A percentile compares a stretch with the other conserved stretches of the same genome.
Conservation (phyloP, 169 alveolate genomes). For the Toxoplasma gondii region DNA sequence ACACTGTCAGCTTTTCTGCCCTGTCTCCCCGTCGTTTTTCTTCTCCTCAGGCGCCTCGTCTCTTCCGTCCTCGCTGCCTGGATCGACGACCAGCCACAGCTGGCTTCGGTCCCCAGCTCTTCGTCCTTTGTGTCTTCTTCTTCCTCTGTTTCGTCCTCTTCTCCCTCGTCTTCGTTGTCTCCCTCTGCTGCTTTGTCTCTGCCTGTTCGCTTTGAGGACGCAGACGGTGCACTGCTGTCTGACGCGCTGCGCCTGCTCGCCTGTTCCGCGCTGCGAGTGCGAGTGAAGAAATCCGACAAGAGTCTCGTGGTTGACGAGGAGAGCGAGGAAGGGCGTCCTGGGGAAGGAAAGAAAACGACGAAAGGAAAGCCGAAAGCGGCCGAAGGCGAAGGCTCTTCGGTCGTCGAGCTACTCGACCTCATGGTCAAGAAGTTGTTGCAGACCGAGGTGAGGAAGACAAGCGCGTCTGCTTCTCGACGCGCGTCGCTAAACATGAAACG, state of each 20-base stretch:
- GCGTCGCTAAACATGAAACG: too few species aligned
- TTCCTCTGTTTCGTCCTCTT: neutral
- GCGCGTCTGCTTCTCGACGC: too few species aligned
- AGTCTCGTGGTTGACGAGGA: neutral
- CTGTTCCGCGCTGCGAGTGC: slow-evolving; percentile 9
- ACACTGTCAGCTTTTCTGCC: too few species aligned
- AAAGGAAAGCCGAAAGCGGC: neutral
- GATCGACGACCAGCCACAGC: slow-evolving; percentile 45
- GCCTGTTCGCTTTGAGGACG: slow-evolving; percentile 30
- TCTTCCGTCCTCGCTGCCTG: slow-evolving; percentile 35
- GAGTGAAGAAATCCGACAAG: neutral
- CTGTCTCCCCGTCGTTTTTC: too few species aligned
- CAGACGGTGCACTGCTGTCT: slow-evolving; percentile 34
- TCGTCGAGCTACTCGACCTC: slow-evolving; percentile 34
- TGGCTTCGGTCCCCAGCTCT: neutral
- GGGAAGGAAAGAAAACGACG: neutral
- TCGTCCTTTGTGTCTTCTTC: neutral
- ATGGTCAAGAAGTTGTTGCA: slow-evolving; percentile 40
- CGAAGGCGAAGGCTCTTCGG: neutral
- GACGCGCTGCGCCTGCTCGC: slow-evolving; percentile 55
- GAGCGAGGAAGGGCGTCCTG: neutral
- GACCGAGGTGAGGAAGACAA: slow-evolving; percentile 35
- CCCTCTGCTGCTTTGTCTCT: neutral
- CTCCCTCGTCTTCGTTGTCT: neutral
- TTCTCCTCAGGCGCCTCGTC: slow-evolving; percentile 43